Evolutionary conservation across 495 filamentous ascomycete species (phyloP).

Genomic region (Bombardia bombarda): DNA sequence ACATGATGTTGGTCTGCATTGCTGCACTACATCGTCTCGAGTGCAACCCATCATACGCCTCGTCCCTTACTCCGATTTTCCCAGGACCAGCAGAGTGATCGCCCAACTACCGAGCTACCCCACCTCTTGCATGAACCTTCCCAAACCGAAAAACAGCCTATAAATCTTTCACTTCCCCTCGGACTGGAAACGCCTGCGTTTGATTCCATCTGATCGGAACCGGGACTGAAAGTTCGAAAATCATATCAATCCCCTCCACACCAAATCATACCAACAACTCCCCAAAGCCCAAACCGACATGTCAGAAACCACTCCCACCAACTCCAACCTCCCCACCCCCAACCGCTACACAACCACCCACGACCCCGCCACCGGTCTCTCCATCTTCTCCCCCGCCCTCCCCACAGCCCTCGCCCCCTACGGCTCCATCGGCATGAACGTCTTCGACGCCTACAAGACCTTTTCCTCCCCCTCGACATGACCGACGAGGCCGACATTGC

Average conservation of each 20-base stretch:
- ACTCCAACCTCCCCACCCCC: conserved; percentile 15
- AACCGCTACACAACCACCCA: conserved; percentile 39
- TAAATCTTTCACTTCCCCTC: too few relatives aligned
- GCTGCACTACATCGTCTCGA: too few relatives aligned
- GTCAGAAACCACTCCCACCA: background rate
- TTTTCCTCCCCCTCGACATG: conserved; percentile 19
- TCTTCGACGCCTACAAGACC: conserved; percentile 34
- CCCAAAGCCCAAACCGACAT: background rate
- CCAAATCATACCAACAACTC: background rate
- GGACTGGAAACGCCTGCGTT: background rate
- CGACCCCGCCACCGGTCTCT: conserved; percentile 27
- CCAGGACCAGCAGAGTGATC: too few relatives aligned
- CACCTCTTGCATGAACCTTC: background rate
- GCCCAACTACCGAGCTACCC: too few relatives aligned
- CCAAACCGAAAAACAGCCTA: background rate
- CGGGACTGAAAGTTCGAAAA: too few relatives aligned
- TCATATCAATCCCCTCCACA: too few relatives aligned
- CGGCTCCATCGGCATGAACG: conserved; percentile 28
- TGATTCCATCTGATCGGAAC: background rate
- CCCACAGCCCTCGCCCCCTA: conserved; percentile 26
- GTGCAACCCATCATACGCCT: too few relatives aligned
- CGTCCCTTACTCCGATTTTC: too few relatives aligned
- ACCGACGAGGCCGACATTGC: conserved; percentile 31
- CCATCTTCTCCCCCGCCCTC: conserved; percentile 31
- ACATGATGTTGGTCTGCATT: too few relatives aligned